Evolutionary conservation across 129 eudicot species (phyloP).

Genomic region (Ambrosia trifida): DNA sequence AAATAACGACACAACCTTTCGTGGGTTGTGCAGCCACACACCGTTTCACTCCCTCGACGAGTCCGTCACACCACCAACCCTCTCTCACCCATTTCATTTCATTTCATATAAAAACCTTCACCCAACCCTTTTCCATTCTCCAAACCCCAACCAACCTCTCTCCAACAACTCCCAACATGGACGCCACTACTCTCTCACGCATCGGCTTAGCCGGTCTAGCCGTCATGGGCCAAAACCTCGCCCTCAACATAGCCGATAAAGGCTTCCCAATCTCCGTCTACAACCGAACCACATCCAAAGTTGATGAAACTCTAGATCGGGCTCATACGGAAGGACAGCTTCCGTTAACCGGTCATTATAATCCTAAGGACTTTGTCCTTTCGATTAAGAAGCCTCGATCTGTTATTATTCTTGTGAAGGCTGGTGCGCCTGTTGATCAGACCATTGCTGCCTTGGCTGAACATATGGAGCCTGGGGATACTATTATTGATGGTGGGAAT

Average conservation of each 20-base stretch:
- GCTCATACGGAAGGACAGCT: conserved; percentile 71
- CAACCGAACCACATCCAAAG: conserved; percentile 78
- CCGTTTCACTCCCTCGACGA: conserved; percentile 80
- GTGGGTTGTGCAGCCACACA: conserved; percentile 42
- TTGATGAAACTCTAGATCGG: conserved; percentile 82
- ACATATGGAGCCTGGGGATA: conserved; percentile 89
- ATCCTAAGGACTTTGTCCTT: conserved; percentile 73
- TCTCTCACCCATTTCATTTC: neutral
- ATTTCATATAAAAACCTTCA: neutral
- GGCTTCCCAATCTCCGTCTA: conserved; percentile 92
- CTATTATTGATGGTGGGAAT: conserved; percentile 90
- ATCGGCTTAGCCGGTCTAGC: conserved; percentile 95
- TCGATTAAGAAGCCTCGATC: conserved; percentile 80
- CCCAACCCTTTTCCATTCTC: neutral
- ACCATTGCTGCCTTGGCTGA: conserved; percentile 70
- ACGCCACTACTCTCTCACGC: conserved; percentile 54
- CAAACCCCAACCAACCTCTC: conserved; percentile 15
- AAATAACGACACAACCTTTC: conserved; percentile 49
- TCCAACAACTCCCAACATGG: conserved; percentile 26
- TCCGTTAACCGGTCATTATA: conserved; percentile 72
- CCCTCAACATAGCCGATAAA: conserved; percentile 87
- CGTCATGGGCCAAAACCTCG: conserved; percentile 95
- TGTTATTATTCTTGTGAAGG: conserved; percentile 83
- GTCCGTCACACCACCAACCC: conserved; percentile 58
- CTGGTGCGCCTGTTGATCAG: conserved; percentile 92